Conservation (phyloP, 257 asterid species). For the Primulina eburnea region DNA sequence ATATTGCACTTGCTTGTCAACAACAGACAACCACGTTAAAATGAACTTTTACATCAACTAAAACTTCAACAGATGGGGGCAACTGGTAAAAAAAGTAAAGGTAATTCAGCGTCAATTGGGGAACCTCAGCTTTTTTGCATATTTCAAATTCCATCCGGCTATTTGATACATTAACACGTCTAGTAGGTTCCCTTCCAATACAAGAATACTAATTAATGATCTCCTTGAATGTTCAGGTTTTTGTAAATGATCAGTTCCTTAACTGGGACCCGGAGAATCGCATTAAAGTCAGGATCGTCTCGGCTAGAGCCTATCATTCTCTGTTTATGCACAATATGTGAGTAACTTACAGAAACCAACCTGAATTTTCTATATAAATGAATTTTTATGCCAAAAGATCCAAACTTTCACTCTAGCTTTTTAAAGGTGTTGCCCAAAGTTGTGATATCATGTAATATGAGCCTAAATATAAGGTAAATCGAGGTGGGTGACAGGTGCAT, state of each 20-base stretch:
- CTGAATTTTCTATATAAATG: background rate
- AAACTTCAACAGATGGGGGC: no score
- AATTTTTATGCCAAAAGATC: background rate
- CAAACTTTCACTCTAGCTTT: background rate
- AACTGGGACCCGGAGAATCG: constrained; percentile 91
- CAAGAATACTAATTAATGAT: background rate
- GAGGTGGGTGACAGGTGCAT: constrained; percentile 79
- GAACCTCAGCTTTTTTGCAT: background rate
- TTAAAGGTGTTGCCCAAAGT: background rate
- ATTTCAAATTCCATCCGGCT: background rate
- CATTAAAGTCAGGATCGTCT: constrained; percentile 87
- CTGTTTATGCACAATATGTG: constrained; percentile 96
- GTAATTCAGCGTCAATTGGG: background rate
- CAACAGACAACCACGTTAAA: background rate
- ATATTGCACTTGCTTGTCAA: background rate
- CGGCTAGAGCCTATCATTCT: constrained; percentile 96
- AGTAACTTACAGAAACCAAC: constrained; percentile 27
- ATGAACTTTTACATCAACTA: background rate
- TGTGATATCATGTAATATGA: background rate
- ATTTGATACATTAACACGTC: background rate
- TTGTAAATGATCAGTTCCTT: constrained; percentile 84
- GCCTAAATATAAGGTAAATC: background rate
- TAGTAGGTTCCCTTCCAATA: background rate
- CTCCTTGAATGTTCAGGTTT: constrained; percentile 44
- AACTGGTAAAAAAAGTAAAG: no score